Percentiles rank a stretch among this genome's conserved stretches.
Evolutionary conservation across 495 filamentous ascomycete genomes (phyloP).

Genomic region (Penicillium goetzii): DNA sequence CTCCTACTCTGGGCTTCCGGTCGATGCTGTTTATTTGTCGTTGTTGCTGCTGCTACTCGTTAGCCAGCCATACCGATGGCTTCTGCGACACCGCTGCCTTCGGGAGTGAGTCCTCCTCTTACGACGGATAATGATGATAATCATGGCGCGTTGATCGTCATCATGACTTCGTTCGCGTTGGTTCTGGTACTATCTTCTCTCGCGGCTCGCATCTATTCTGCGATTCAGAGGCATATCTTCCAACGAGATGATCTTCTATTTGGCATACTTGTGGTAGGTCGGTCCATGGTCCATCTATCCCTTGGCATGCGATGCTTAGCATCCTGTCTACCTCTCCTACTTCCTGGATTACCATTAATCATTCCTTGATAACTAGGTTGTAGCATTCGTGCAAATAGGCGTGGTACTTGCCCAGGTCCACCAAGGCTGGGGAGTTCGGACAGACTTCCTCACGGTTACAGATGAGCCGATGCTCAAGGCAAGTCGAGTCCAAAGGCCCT

Average conservation of each 20-base stretch:
- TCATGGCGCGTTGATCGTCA: slow-evolving; percentile 35
- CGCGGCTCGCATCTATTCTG: slow-evolving; percentile 24
- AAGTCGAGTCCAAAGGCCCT: background rate
- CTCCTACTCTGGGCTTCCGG: background rate
- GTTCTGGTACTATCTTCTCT: slow-evolving; percentile 30
- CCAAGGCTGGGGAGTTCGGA: slow-evolving; percentile 28
- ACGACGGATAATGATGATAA: slow-evolving; percentile 32
- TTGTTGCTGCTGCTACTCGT: slow-evolving; percentile 1
- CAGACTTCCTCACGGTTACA: background rate
- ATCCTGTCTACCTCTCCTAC: background rate
- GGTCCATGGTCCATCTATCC: background rate
- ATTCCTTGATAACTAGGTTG: slow-evolving; percentile 8
- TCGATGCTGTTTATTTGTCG: background rate
- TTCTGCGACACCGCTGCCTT: slow-evolving; percentile 11
- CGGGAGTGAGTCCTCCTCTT: slow-evolving; percentile 28
- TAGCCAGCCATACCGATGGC: slow-evolving; percentile 15
- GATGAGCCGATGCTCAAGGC: slow-evolving; percentile 25
- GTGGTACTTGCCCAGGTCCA: slow-evolving; percentile 21
- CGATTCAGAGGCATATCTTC: slow-evolving; percentile 16
- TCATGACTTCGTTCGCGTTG: slow-evolving; percentile 29
- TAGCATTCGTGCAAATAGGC: slow-evolving; percentile 16
- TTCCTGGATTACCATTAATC: background rate
- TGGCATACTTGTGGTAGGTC: slow-evolving; percentile 27
- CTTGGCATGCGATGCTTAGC: background rate
- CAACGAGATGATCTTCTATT: slow-evolving; percentile 33